Conservation (phyloP, 2,329 filamentous ascomycete species). For the Coniella lustricola region DNA sequence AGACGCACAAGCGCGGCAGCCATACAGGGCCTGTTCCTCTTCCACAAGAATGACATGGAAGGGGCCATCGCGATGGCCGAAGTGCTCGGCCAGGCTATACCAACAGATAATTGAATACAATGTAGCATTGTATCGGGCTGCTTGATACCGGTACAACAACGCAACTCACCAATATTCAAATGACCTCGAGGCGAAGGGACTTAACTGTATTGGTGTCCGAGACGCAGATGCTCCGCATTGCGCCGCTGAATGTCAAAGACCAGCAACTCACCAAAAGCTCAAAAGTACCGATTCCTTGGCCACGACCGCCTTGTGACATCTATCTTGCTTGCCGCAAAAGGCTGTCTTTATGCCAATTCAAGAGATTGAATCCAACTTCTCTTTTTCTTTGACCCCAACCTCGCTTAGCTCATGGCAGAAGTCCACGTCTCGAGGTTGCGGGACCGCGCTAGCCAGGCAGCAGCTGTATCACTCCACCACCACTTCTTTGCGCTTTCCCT, state of each 20-base stretch:
- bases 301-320: too few relatives aligned
- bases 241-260: too few relatives aligned
- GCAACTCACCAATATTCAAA: too few relatives aligned
- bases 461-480: neutral
- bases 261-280: too few relatives aligned
- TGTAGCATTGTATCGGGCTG: neutral
- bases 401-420: neutral
- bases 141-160: neutral
- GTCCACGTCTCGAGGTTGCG: neutral
- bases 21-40: constrained; percentile 88
- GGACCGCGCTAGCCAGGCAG: constrained; percentile 13
- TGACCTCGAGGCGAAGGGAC: too few relatives aligned
- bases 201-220: too few relatives aligned
- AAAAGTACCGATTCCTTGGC: too few relatives aligned
- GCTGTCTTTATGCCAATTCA: too few relatives aligned
- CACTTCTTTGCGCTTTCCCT: constrained; percentile 3
- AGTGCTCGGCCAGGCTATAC: constrained; percentile 34
- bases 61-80: constrained; percentile 79
- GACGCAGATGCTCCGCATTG: too few relatives aligned
- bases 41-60: constrained; percentile 86
- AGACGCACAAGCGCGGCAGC: constrained; percentile 75
- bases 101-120: constrained; percentile 10
- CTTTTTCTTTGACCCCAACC: neutral
- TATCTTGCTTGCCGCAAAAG: too few relatives aligned
- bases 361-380: neutral